Percentiles rank a stretch among this genome's conserved stretches.
Evolutionary conservation across 495 filamentous ascomycete species (phyloP).

Genomic region (Tuber melanosporum): DNA sequence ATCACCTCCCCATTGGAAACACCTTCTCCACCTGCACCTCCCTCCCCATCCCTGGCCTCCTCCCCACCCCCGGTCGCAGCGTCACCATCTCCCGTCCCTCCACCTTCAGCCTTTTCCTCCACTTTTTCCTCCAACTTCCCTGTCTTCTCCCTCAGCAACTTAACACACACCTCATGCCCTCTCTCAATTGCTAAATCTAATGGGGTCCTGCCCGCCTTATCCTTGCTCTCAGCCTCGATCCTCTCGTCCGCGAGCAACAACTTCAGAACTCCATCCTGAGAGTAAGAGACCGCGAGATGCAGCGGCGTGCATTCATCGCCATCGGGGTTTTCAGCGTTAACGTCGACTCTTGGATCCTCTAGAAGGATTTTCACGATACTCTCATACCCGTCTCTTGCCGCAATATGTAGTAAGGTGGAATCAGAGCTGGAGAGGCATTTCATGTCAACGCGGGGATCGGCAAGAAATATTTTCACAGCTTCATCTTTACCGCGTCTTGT

Average conservation of each 20-base stretch:
- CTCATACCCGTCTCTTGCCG: not conserved
- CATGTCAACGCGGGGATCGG: not conserved
- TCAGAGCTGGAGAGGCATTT: not conserved
- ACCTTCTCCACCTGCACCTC: not conserved
- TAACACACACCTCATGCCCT: conserved; percentile 2
- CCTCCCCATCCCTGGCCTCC: not conserved
- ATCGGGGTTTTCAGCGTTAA: not conserved
- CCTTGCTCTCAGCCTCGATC: not conserved
- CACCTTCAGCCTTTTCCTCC: not conserved
- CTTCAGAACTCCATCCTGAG: conserved; percentile 1
- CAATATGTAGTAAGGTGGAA: not conserved
- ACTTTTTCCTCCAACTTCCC: not conserved
- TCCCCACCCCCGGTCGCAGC: not conserved
- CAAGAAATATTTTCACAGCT: not conserved
- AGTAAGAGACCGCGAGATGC: not conserved
- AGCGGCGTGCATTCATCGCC: not conserved
- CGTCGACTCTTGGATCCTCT: not conserved
- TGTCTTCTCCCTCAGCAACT: not conserved
- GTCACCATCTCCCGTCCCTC: not conserved
- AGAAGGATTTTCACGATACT: conserved; percentile 5
- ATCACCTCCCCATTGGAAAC: not conserved
- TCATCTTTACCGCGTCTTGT: not conserved
- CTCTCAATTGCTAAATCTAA: not conserved
- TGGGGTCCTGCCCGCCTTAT: not conserved
- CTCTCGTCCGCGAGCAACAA: not conserved